Base-by-base conservation (phyloP, 768 basidiomycete species). In the Auriscalpium vulgare region DNA sequence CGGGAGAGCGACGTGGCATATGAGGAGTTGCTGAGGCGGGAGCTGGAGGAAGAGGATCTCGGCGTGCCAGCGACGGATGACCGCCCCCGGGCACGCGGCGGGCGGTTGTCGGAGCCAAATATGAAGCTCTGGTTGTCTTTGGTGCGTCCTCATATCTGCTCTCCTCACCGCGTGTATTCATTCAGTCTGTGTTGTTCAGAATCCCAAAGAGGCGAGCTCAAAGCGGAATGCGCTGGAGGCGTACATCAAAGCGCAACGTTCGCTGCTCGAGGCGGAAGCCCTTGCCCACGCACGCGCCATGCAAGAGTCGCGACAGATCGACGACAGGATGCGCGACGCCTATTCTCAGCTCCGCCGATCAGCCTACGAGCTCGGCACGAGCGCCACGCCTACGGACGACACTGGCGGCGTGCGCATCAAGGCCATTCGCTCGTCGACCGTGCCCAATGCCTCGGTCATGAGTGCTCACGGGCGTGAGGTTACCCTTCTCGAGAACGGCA, bases 171-270 rank as follows among this genome's bases (percentile, higher is more conserved):
- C n/a, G 14, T 36, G n/a, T 7, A 14, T 3, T 19, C 47, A 8
- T 47, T 47, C 29, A 19, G 43, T 35, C 56, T 62, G 34, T 51
- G 3, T 37, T 51, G 7, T 9, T 17, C 61, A 98, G 95, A 97
- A 92, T 67, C 92, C 91, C 11, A 85, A 88, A 50, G 93, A 97
- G 61, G 91, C 94, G 11, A 77, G 87, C 4, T 85, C 93, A 37
- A 84, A 88, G 38, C 87, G 89, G 64, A 85, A 88, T 63, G 90
- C 90, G 3, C 73, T 99, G 7, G 81, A 85, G 55, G 74, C 74
- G 2, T 99, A 95, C 68, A 83, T 98, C 68, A 85, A 83, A 63
- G 75, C 87, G 1, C 95, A 98, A 64, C 78, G 84, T 56, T 77
- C 80, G 10, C 73, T 95, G 43, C 79, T 97, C 38, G 86, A 91